Base-by-base conservation (phyloP, 2,329 filamentous ascomycete genomes). In the Piedraia hortae region DNA sequence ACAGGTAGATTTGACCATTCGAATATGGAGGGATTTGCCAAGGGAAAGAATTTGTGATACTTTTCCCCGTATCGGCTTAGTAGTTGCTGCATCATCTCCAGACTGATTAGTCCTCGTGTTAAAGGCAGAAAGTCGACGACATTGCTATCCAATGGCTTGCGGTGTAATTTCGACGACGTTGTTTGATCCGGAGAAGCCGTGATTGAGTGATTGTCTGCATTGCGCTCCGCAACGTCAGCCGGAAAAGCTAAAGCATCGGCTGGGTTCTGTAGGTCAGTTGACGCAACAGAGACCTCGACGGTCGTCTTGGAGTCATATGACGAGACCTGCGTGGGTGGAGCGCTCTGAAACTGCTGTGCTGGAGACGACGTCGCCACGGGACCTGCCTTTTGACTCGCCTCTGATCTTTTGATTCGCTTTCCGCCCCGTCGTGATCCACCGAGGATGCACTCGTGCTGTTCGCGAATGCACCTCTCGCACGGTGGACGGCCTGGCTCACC, bases 221-320 rank as follows among this genome's bases (percentile, higher is more conserved):
- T 32, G 12, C 38, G 32, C 25, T 40, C 37, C 4, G 38, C 38
- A 8, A 42, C 38, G 24, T 41, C 27, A 10, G 37, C 38, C 4
- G 41, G 31, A 21, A 42, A 42, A 10, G 39, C 38, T 13, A 42
- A 26, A 14, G 38, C 38, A 30, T 42, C 38, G 7, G 37, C 36
- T 12, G 38, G 38, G 24, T 42, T 42, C 26, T 40, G 37, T 16
- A 42, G 22, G 24, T 42, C 38, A 5, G 37, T 36, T 5, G 37
- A 34, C 7, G 34, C 37, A 13, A 41, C 34, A 12, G 28, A 34
- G 14, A 40, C 37, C 23, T 41, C 37, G 10, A 41, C 38, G 6
- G 34, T 36, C 32, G 37, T 34, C 27, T 36, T 35, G 4, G 34
- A 25, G 12, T 23, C 32, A 14, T 24, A 10, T 10, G 34, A 30